Evolutionary conservation across 1,284 basidiomycete genomes (phyloP).

Genomic region (Marasmius sp.): DNA sequence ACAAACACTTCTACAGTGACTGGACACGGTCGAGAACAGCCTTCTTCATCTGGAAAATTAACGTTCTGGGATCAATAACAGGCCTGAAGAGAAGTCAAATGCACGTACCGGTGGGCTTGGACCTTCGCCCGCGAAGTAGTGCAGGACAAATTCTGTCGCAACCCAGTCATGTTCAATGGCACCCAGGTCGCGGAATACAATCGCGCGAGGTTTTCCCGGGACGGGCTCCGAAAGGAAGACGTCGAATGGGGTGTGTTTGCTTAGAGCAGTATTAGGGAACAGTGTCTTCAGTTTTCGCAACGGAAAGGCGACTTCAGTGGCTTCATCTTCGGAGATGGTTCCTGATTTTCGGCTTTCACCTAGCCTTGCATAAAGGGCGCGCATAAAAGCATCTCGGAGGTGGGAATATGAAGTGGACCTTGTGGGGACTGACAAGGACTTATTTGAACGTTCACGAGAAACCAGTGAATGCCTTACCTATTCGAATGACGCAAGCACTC

Average conservation of each 20-base stretch:
- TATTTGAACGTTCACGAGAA: background rate
- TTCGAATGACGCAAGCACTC: conserved; percentile 72
- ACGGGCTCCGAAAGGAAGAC: conserved; percentile 63
- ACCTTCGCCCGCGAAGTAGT: conserved; percentile 71
- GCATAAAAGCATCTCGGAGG: conserved; percentile 83
- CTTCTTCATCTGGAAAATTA: conserved; percentile 43
- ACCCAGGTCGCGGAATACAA: conserved; percentile 75
- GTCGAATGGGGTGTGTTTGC: conserved; percentile 68
- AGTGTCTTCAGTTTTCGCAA: conserved; percentile 72
- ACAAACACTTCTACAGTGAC: conserved; percentile 17
- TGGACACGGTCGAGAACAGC: conserved; percentile 31
- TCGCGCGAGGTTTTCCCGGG: conserved; percentile 44
- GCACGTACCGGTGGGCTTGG: conserved; percentile 69
- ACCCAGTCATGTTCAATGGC: conserved; percentile 72
- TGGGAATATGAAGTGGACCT: conserved; percentile 81
- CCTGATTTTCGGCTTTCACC: conserved; percentile 52
- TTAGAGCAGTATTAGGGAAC: conserved; percentile 68
- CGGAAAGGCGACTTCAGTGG: conserved; percentile 56
- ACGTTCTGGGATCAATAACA: background rate
- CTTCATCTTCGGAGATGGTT: conserved; percentile 56
- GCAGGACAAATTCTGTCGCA: conserved; percentile 66
- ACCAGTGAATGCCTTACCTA: conserved; percentile 44
- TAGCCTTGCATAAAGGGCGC: conserved; percentile 71
- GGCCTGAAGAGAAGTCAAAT: background rate
- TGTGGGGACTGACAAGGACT: conserved; percentile 63